Percentiles rank a stretch among this genome's conserved stretches.
phyloP scores from a whole-genome alignment of 1,284 basidiomycete species.

The Exobasidium cylindrosporum region DNA sequence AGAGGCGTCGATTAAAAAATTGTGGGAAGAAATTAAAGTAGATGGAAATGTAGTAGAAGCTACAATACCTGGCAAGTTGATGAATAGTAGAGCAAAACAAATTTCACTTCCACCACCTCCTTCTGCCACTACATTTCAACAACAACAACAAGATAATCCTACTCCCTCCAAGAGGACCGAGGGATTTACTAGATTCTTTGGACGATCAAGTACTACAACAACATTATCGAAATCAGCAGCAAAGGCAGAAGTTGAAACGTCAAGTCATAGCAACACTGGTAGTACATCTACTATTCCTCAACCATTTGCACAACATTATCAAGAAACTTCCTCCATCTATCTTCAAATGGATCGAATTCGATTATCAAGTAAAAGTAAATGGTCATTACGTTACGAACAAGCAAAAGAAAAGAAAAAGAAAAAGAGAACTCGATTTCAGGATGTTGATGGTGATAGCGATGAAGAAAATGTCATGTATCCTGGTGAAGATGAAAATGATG shows the following conservation, averaged over 20 bases:
- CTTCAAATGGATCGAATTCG: slow-evolving; percentile 63
- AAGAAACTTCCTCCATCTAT: slow-evolving; percentile 68
- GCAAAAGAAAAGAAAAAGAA: slow-evolving; percentile 19
- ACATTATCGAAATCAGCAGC: background rate
- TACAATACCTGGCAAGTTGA: background rate
- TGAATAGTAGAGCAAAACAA: background rate
- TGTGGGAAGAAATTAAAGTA: slow-evolving; percentile 11
- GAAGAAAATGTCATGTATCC: slow-evolving; percentile 11
- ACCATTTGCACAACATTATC: slow-evolving; percentile 82
- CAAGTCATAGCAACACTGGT: background rate
- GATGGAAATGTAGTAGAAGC: background rate
- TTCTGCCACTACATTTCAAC: background rate
- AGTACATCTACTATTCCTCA: slow-evolving; percentile 6
- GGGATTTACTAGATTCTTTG: slow-evolving; percentile 44
- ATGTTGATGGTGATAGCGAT: slow-evolving; percentile 11
- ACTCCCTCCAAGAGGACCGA: background rate
- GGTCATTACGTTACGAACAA: slow-evolving; percentile 4
- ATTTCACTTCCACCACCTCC: slow-evolving; percentile 7
- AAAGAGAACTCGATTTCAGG: slow-evolving; percentile 20
- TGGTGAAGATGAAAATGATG: background rate
- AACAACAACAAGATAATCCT: background rate
- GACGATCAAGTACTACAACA: slow-evolving; percentile 9
- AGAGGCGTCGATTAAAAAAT: background rate
- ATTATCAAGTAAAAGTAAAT: background rate
- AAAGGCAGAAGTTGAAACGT: background rate